Percentiles rank a stretch among this genome's conserved stretches.
phyloP scores from a whole-genome alignment of 2,329 filamentous ascomycete genomes.

The Calycina marina region DNA sequence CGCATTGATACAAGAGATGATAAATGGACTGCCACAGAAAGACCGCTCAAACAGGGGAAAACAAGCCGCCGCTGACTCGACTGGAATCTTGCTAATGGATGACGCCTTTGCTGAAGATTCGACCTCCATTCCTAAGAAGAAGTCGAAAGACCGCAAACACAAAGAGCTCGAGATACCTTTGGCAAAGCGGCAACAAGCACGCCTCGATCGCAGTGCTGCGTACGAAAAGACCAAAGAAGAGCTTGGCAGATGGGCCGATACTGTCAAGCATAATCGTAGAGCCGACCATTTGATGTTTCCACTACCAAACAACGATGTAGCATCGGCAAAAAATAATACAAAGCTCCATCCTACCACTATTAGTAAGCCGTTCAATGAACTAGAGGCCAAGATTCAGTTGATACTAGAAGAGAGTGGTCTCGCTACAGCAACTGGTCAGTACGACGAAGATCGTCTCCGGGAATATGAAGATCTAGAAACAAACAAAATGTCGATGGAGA shows the following conservation, averaged over 20 bases:
- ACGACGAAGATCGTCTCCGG: constrained; percentile 48
- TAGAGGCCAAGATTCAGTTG: constrained; percentile 73
- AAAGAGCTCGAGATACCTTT: constrained; percentile 72
- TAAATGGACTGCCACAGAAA: constrained; percentile 43
- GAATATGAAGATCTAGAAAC: constrained; percentile 56
- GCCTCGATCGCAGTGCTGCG: constrained; percentile 65
- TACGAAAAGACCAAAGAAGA: constrained; percentile 88
- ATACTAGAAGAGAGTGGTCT: constrained; percentile 87
- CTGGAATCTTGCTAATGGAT: constrained; percentile 40
- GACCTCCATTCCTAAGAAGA: constrained; percentile 62
- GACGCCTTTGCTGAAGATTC: constrained; percentile 60
- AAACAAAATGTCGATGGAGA: constrained; percentile 57
- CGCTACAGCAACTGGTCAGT: constrained; percentile 39
- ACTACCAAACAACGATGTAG: constrained; percentile 53
- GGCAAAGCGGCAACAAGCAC: constrained; percentile 73
- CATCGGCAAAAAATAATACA: constrained; percentile 41
- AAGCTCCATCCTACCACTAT: constrained; percentile 51
- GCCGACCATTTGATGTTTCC: constrained; percentile 87
- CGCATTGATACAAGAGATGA: constrained; percentile 51
- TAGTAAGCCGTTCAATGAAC: constrained; percentile 56
- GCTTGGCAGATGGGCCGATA: constrained; percentile 81
- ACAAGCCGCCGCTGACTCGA: constrained; percentile 32
- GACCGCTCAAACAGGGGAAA: constrained; percentile 14
- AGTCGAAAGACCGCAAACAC: constrained; percentile 47
- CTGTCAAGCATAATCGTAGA: constrained; percentile 82